A percentile compares a stretch with the other conserved stretches of the same genome.
These are phyloP conservation scores for Auricularia cornea DNA, from an alignment of 768 basidiomycete species.

Conservation along the genomic window DNA sequence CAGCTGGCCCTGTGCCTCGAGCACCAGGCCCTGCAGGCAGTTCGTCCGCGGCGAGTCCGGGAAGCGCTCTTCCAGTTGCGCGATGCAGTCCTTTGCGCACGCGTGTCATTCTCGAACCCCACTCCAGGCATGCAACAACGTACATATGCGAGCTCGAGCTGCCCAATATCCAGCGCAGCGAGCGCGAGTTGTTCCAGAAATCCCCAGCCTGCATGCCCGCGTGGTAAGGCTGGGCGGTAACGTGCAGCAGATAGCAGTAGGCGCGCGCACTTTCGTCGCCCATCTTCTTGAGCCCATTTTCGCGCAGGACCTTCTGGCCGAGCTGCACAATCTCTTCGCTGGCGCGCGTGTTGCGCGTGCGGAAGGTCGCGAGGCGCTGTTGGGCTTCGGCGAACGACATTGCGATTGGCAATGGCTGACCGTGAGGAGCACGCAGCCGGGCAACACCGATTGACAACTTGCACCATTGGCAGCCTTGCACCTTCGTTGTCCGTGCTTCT, in stretches of 20 bases:
- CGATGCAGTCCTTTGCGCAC: conserved; percentile 47
- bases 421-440: not conserved
- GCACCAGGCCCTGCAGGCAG: conserved; percentile 63
- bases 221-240: not conserved
- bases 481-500: too few species aligned
- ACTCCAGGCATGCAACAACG: conserved; percentile 16
- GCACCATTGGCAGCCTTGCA: too few species aligned
- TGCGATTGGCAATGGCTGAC: not conserved
- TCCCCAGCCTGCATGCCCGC: conserved; percentile 61
- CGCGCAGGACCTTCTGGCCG: conserved; percentile 43
- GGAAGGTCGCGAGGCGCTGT: conserved; percentile 45
- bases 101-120: conserved; percentile 10
- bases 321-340: conserved; percentile 54
- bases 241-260: not conserved
- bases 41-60: conserved; percentile 74
- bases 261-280: conserved; percentile 47
- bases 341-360: conserved; percentile 39
- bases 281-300: conserved; percentile 33
- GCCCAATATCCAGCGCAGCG: conserved; percentile 69
- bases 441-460: not conserved
- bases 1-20: conserved; percentile 58
- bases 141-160: conserved; percentile 69
- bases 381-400: conserved; percentile 44
- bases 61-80: conserved; percentile 56
- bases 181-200: conserved; percentile 74